phyloP scores from a whole-genome alignment of 306 rosid species.

The peach (Prunus persica) region Prunus_persica_NCBIv2 NC_034010.1:17492501-17493000 shows the following conservation, averaged over 20 bases:
- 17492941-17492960: neutral
- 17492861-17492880: neutral
- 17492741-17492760: neutral
- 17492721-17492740: neutral
- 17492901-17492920: neutral
- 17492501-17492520: neutral
- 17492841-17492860: neutral
- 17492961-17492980: too few relatives aligned
- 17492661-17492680: neutral
- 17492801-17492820: neutral
- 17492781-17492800: neutral
- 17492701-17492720: neutral
- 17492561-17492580: neutral
- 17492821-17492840: neutral
- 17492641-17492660: neutral
- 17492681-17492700: neutral
- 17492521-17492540: neutral
- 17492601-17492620: neutral
- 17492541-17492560: neutral
- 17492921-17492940: neutral
- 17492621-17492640: neutral
- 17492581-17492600: neutral
- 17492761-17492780: neutral
- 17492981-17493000: too few relatives aligned
- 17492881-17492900: neutral